Evolutionary conservation across 768 basidiomycete species (phyloP).

Genomic region (Paxillus ammoniavirescens): DNA sequence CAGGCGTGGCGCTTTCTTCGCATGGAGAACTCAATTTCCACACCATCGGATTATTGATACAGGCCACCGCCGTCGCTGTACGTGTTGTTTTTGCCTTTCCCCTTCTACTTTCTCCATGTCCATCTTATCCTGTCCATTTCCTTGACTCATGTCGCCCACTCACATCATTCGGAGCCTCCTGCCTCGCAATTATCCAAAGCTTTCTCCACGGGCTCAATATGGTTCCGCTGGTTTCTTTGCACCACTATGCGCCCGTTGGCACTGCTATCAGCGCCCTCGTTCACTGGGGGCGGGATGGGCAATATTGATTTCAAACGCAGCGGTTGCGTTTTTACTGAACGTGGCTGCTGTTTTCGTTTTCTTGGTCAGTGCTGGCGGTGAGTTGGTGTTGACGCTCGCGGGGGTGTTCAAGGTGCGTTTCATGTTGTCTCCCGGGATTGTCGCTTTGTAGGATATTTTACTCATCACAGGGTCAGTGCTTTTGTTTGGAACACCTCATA

Average conservation of each 20-base stretch:
- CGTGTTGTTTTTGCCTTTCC: background rate
- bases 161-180: constrained; percentile 84
- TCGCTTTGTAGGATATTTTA: constrained; percentile 73
- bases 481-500: constrained; percentile 73
- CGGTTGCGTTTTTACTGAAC: constrained; percentile 85
- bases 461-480: constrained; percentile 89
- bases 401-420: constrained; percentile 83
- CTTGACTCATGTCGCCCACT: constrained; percentile 1
- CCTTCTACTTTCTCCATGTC: background rate
- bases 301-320: constrained; percentile 80
- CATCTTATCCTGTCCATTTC: background rate
- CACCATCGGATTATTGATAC: constrained; percentile 82
- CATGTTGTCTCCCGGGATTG: background rate
- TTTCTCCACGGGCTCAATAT: constrained; percentile 94
- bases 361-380: constrained; percentile 84
- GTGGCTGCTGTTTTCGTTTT: constrained; percentile 80
- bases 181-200: constrained; percentile 94
- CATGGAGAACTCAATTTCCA: constrained; percentile 88
- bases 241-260: constrained; percentile 97
- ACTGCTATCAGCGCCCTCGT: constrained; percentile 83
- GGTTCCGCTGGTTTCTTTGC: constrained; percentile 93
- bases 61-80: constrained; percentile 83
- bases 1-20: constrained; percentile 86
- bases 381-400: constrained; percentile 89
- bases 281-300: constrained; percentile 79